phyloP scores from a whole-genome alignment of 2,329 filamentous ascomycete species.

The Microcera coccophila region DNA sequence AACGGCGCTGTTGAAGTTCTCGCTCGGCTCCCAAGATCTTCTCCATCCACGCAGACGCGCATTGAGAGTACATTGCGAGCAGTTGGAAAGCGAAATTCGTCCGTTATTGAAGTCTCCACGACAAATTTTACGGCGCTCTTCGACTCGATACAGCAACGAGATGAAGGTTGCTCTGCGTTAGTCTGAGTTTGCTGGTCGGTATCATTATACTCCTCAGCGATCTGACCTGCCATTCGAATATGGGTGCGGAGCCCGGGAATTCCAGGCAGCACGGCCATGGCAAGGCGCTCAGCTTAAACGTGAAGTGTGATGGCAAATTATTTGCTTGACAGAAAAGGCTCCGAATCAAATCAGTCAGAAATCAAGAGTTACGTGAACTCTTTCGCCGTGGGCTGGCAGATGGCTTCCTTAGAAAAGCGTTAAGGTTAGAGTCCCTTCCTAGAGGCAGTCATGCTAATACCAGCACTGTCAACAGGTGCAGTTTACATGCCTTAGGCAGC shows the following conservation, averaged over 20 bases:
- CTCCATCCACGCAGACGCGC: not conserved
- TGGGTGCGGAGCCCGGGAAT: conserved; percentile 15
- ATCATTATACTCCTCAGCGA: conserved; percentile 19
- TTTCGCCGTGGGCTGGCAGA: too few species aligned
- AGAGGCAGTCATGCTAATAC: too few species aligned
- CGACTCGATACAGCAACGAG: conserved; percentile 24
- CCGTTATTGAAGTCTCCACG: conserved; percentile 5
- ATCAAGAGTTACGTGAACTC: too few species aligned
- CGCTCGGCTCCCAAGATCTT: rapidly evolving
- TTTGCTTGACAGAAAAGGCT: too few species aligned
- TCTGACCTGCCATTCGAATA: conserved; percentile 15
- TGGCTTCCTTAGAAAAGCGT: too few species aligned
- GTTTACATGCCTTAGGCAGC: too few species aligned
- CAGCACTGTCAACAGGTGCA: too few species aligned
- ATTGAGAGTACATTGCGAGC: not conserved
- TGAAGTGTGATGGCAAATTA: too few species aligned
- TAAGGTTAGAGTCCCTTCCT: too few species aligned
- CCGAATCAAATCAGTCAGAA: too few species aligned
- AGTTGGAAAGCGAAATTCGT: not conserved
- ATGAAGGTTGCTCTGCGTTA: not conserved
- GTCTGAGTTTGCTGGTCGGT: not conserved
- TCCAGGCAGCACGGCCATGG: conserved; percentile 20
- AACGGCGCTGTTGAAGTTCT: not conserved
- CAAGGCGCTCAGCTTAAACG: too few species aligned
- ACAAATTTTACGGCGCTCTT: conserved; percentile 14